Evolutionary conservation across 495 filamentous ascomycete genomes (phyloP), one percentile per base, ranked within the genome.

Genomic region (Rhizodiscina lignyota): DNA sequence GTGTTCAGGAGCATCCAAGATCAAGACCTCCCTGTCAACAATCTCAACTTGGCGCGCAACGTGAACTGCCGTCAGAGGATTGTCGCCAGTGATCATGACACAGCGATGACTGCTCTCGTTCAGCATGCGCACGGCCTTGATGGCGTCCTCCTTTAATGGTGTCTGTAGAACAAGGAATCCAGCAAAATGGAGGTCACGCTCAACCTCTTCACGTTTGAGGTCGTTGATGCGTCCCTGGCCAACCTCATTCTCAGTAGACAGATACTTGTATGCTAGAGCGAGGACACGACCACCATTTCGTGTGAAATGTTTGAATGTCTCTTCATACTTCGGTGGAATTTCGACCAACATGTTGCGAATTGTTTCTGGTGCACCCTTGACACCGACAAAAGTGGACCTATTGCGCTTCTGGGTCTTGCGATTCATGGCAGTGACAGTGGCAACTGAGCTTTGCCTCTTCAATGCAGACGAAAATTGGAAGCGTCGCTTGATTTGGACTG

Each of bases 21-120:
- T 93, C 18, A 94, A 64, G 26, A 91, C 83, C 18, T 96, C 89
- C 8, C 89, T 77, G 46, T 99, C 89, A 16, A 99, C 82, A 51
- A 99, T 99, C 49, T 99, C 89, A 24, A 99, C 89, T 52, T 96
- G 74, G 29, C 77, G 76, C 10, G 89, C 89, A 39, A 99, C 89
- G 52, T 99, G 87, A 18, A 89, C 80, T 43, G 89, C 89, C 17
- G 89, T 99, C 27, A 99, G 67, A 16, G 89, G 86, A 51, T 99
- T 99, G 57, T 99, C 89, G 48, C 89, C 89, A 32, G 89, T 99
- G 38, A 99, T 99, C 89, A 99, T 99, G 45, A 96, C 81, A 37
- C 91, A 83, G 44, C 89, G 83, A 61, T 99, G 89, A 58, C 83
- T 93, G 57, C 87, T 94, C 61, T 96, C 91, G 51, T 94, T 99